These are phyloP conservation scores for Aureoboletus auriporus DNA, from an alignment of 768 basidiomycete species.

Conservation along the genomic window DNA sequence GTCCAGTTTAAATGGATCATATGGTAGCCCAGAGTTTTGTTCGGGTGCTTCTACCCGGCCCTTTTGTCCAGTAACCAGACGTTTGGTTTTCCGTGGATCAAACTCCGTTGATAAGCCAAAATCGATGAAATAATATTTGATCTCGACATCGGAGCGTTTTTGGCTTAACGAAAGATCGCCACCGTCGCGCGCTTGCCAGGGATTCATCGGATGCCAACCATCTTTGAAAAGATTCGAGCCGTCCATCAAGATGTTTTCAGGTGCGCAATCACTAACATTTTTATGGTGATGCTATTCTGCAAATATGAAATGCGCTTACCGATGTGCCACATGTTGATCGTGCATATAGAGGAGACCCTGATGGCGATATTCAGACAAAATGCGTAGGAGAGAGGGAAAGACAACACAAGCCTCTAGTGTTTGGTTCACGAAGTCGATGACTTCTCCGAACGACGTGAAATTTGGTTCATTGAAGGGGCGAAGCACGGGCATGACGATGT, in stretches of 20 bases:
- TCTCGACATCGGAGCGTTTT: slow-evolving; percentile 24
- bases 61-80: not conserved
- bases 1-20: slow-evolving; percentile 30
- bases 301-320: slow-evolving; percentile 16
- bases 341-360: slow-evolving; percentile 37
- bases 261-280: slow-evolving; percentile 21
- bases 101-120: slow-evolving; percentile 32
- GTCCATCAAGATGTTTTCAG: slow-evolving; percentile 32
- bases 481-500: slow-evolving; percentile 13
- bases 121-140: slow-evolving; percentile 34
- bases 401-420: slow-evolving; percentile 17
- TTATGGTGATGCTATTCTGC: rapidly evolving
- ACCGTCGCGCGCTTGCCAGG: slow-evolving; percentile 10
- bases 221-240: slow-evolving; percentile 22
- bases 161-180: slow-evolving; percentile 10
- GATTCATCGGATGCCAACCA: slow-evolving; percentile 22
- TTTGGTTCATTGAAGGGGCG: slow-evolving; percentile 19
- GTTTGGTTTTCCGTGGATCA: slow-evolving; percentile 1
- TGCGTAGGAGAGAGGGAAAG: too few relatives aligned
- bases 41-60: slow-evolving; percentile 22
- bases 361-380: not conserved
- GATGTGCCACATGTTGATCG: slow-evolving; percentile 30
- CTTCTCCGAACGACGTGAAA: slow-evolving; percentile 24
- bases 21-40: slow-evolving; percentile 14
- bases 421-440: slow-evolving; percentile 26